Conservation (phyloP, 2,329 filamentous ascomycete species). For the Pseudocercospora pini-densiflorae region DNA sequence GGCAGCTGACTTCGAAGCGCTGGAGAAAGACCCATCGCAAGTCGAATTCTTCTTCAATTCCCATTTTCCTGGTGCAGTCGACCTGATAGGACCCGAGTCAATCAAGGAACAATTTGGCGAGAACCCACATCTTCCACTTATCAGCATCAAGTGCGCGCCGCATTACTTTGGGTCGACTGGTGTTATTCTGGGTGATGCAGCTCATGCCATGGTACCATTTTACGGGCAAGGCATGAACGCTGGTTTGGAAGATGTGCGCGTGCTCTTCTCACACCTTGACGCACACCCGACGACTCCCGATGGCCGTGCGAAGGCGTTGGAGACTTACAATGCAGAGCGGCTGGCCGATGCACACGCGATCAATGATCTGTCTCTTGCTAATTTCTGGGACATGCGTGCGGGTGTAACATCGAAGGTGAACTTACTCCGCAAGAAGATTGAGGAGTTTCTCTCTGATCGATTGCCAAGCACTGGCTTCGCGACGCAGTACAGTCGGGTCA, state of each 20-base stretch:
- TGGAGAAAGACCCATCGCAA: slow-evolving; percentile 66
- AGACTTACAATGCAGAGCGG: slow-evolving; percentile 75
- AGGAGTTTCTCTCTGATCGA: slow-evolving; percentile 79
- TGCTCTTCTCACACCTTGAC: slow-evolving; percentile 83
- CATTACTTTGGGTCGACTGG: slow-evolving; percentile 79
- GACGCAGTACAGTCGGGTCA: slow-evolving; percentile 90
- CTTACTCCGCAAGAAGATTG: slow-evolving; percentile 78
- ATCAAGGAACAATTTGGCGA: slow-evolving; percentile 74
- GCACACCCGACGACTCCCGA: slow-evolving; percentile 57
- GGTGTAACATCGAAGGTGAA: slow-evolving; percentile 81
- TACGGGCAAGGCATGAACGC: slow-evolving; percentile 99
- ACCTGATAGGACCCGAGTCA: slow-evolving; percentile 66
- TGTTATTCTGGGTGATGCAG: slow-evolving; percentile 90
- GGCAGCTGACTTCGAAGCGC: slow-evolving; percentile 66
- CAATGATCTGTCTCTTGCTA: slow-evolving; percentile 87
- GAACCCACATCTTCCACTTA: slow-evolving; percentile 90
- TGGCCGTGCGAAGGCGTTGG: slow-evolving; percentile 57
- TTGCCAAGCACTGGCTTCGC: slow-evolving; percentile 81
- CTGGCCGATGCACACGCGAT: slow-evolving; percentile 83
- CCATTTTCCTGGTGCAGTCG: slow-evolving; percentile 85
- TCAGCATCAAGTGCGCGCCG: slow-evolving; percentile 89
- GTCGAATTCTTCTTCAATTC: slow-evolving; percentile 76
- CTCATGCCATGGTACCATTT: slow-evolving; percentile 98
- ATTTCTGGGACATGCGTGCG: slow-evolving; percentile 92
- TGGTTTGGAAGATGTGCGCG: slow-evolving; percentile 88